These are phyloP conservation scores for Daucus carota DNA, from an alignment of 129 eudicot species.

Conservation along the genomic window DNA sequence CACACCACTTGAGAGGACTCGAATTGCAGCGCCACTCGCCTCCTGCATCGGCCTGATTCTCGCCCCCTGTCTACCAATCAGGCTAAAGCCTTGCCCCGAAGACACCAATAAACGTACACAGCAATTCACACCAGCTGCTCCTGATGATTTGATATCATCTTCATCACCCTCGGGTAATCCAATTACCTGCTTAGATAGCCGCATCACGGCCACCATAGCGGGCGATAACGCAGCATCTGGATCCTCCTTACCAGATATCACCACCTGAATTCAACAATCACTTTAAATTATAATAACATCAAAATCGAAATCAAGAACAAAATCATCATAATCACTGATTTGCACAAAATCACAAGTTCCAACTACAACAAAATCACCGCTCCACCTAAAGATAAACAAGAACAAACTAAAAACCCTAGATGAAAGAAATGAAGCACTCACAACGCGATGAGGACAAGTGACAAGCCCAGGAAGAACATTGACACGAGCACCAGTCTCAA, in stretches of 20 bases:
- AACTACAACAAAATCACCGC: no score
- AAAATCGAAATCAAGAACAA: no score
- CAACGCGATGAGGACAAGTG: constrained; percentile 62
- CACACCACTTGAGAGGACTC: constrained; percentile 64
- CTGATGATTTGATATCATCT: constrained; percentile 30
- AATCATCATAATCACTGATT: no score
- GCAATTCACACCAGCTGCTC: constrained; percentile 28
- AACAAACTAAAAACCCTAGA: not conserved
- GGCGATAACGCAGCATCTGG: constrained; percentile 66
- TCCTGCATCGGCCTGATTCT: constrained; percentile 70
- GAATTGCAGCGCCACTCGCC: constrained; percentile 60
- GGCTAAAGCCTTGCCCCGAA: constrained; percentile 56
- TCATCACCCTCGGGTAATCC: constrained; percentile 54
- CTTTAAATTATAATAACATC: no score
- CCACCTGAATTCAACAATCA: constrained; percentile 33
- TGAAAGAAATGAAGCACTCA: constrained; percentile 16
- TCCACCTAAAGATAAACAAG: no score
- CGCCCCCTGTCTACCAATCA: constrained; percentile 85
- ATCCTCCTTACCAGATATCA: constrained; percentile 86
- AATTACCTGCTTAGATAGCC: constrained; percentile 55
- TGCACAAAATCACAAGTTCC: not conserved
- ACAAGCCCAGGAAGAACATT: constrained; percentile 70
- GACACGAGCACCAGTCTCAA: constrained; percentile 62
- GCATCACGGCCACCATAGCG: constrained; percentile 86
- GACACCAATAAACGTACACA: constrained; percentile 57